phyloP scores from a whole-genome alignment of 2,329 filamentous ascomycete species.

The Talaromyces sp. region DNA sequence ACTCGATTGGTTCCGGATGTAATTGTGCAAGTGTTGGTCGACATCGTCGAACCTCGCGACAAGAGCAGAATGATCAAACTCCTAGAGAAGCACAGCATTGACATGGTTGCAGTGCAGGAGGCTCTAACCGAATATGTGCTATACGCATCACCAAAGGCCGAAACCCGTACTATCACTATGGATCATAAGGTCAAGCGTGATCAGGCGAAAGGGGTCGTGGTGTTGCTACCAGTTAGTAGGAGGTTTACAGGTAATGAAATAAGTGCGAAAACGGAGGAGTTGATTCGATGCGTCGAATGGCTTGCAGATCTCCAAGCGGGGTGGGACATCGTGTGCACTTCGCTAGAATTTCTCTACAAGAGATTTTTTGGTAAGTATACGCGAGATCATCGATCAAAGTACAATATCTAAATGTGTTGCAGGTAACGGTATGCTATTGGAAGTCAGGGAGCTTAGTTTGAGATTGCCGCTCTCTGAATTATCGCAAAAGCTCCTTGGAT shows the following conservation, averaged over 20 bases:
- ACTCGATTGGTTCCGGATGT: conserved; percentile 63
- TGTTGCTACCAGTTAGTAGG: conserved; percentile 58
- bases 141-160: background rate
- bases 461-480: conserved; percentile 51
- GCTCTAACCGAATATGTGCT: conserved; percentile 54
- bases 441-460: conserved; percentile 53
- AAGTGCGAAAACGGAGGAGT: conserved; percentile 62
- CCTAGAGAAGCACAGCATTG: conserved; percentile 70
- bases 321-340: conserved; percentile 67
- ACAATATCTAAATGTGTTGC: conserved; percentile 28
- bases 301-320: conserved; percentile 70
- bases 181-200: conserved; percentile 13
- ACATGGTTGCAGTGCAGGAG: conserved; percentile 69
- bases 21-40: conserved; percentile 72
- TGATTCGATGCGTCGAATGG: conserved; percentile 84
- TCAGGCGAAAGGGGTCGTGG: conserved; percentile 9
- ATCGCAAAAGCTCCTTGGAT: conserved; percentile 40
- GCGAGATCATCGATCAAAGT: background rate
- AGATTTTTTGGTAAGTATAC: conserved; percentile 73
- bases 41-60: conserved; percentile 63
- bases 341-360: conserved; percentile 72
- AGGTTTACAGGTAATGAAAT: conserved; percentile 66
- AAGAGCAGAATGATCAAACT: conserved; percentile 68
- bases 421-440: conserved; percentile 47
- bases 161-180: conserved; percentile 6